Evolutionary conservation across 805 yeast genomes (phyloP), one percentile per base, ranked within the genome.

Genomic region (Cyberlindnera subsufficiens): DNA sequence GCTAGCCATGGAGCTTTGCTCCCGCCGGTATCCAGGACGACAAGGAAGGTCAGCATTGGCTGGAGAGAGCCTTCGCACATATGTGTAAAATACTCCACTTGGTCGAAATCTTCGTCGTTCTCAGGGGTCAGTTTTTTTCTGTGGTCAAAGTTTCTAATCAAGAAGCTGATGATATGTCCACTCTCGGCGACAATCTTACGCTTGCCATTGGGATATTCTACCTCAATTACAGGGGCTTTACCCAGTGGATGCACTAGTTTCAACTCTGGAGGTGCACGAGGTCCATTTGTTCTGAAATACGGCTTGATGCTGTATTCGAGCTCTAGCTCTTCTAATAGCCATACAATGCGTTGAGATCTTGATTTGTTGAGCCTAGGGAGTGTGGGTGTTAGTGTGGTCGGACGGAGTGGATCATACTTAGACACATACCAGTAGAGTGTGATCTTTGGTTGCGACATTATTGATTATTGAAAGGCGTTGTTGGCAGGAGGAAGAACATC

Each of bases 11-110:
- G 82, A 1, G 75, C 69, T 15, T 55, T 52, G 6, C 65, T 50
- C 4, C 60, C 50, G 44, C 66, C 71, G 6, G 41, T 42, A 17
- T 38, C 20, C 42, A 47, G 20, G n/a, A 47, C 47, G 8, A 47
- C 43, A 22, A 61, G 54, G 45, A 64, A 66, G 58, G 64, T 64
- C 41, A 75, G 56, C 8, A 67, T 61, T 5, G 78, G 77, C 56
- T 75, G 80, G 15, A 83, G 56, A 18, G 85, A 70, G 1, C 80
- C 85, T 59, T 84, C 91, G n/a, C 74, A 58, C 51, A 73, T 78
- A 53, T 77, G 77, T 35, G 77, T 59, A 48, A 63, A 78, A 55
- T 74, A 81, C 45, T 73, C 74, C 30, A 77, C 71, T 33, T 60
- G 45, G 16, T 71, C 69, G 37, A 61, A 60, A 17, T 71, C 77